phyloP scores from a whole-genome alignment of 805 yeast species.

The Kluyveromyces nonfermentans region DNA sequence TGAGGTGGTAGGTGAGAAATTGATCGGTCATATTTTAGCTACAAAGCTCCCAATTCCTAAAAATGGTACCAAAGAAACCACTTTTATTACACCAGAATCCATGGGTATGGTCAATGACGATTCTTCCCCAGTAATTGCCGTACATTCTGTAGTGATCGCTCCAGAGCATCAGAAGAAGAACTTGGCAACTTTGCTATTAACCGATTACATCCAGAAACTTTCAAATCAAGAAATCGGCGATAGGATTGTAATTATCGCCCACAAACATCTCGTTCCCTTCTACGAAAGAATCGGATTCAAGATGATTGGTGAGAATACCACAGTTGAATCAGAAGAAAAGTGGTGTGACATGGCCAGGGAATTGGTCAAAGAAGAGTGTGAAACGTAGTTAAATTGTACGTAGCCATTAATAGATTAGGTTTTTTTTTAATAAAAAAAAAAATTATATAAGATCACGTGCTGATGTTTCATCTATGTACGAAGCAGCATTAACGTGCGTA shows the following conservation, averaged over 20 bases:
- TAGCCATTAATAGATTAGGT: no score
- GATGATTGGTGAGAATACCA: slow-evolving; percentile 47
- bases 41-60: slow-evolving; percentile 44
- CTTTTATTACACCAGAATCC: slow-evolving; percentile 22
- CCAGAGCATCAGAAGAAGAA: slow-evolving; percentile 74
- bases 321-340: slow-evolving; percentile 21
- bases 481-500: no score
- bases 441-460: background rate
- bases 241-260: slow-evolving; percentile 64
- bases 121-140: slow-evolving; percentile 60
- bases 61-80: slow-evolving; percentile 47
- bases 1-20: slow-evolving; percentile 41
- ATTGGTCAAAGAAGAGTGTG: slow-evolving; percentile 29
- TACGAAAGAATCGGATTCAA: slow-evolving; percentile 76
- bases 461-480: no score
- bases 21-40: slow-evolving; percentile 74
- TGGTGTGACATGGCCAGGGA: slow-evolving; percentile 32
- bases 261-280: slow-evolving; percentile 58
- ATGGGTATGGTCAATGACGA: slow-evolving; percentile 49
- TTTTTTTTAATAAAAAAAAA: no score
- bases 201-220: slow-evolving; percentile 85
- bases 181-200: slow-evolving; percentile 72
- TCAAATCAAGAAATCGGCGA: slow-evolving; percentile 82
- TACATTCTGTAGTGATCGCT: slow-evolving; percentile 73
- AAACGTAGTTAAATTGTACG: slow-evolving; percentile 11